Percentiles rank a stretch among this genome's conserved stretches.
These are phyloP conservation scores for Aspergillus carbonarius DNA, from an alignment of 2,329 filamentous ascomycete species.

Conservation along the genomic window DNA sequence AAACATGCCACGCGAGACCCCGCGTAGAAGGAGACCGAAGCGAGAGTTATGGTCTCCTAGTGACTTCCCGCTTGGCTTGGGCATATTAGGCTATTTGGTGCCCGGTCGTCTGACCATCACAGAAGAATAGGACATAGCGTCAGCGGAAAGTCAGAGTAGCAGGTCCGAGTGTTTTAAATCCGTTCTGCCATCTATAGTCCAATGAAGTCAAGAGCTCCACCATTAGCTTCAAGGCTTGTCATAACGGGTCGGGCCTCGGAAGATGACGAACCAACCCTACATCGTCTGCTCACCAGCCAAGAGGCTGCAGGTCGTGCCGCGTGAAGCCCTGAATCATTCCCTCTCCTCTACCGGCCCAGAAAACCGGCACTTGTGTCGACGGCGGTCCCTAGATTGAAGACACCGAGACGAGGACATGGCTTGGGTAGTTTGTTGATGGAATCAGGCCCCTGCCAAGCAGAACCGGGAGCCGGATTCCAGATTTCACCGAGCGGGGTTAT, in stretches of 20 bases:
- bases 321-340: not conserved
- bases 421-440: not conserved
- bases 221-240: not conserved
- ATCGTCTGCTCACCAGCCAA: not conserved
- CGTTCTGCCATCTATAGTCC: not conserved
- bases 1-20: not conserved
- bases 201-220: not conserved
- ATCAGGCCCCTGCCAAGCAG: not conserved
- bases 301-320: not conserved
- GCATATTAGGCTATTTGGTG: not conserved
- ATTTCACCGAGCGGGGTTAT: not conserved
- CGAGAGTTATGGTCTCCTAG: not conserved
- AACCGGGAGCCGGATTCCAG: not conserved
- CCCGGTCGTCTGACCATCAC: not conserved
- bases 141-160: not conserved
- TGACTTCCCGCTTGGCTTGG: not conserved
- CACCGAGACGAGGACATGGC: not conserved
- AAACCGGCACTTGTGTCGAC: not conserved
- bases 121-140: not conserved
- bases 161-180: not conserved
- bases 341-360: not conserved
- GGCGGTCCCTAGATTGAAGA: not conserved
- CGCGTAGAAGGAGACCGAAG: not conserved
- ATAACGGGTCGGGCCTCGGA: not conserved
- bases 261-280: not conserved